Conservation (phyloP, 148 eudicot genomes). For the Polygonum aviculare region DNA sequence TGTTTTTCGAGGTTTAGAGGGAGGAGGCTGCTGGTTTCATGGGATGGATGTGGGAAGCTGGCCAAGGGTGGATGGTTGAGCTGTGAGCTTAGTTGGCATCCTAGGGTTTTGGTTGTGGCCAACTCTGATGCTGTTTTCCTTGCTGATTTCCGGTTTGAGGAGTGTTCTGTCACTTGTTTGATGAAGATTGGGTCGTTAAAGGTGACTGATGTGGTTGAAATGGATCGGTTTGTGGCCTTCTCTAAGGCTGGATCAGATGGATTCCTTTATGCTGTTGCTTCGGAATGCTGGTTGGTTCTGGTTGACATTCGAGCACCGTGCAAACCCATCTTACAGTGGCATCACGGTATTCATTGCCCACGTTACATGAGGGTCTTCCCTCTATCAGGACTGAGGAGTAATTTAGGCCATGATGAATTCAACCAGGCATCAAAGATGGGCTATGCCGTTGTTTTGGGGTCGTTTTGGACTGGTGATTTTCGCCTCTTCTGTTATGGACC, state of each 20-base stretch:
- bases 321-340: conserved; percentile 63
- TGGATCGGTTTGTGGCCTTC: conserved; percentile 48
- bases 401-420: conserved; percentile 28
- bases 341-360: conserved; percentile 47
- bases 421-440: conserved; percentile 41
- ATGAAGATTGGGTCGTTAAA: conserved; percentile 33
- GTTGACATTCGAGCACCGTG: conserved; percentile 64
- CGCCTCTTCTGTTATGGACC: conserved; percentile 62
- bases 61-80: conserved; percentile 50
- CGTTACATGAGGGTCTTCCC: conserved; percentile 35
- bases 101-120: conserved; percentile 52
- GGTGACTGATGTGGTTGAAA: conserved; percentile 12
- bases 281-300: conserved; percentile 41
- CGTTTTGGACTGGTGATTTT: conserved; percentile 69
- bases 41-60: conserved; percentile 24
- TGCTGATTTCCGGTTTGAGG: conserved; percentile 52
- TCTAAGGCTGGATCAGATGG: conserved; percentile 53
- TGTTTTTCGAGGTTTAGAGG: conserved; percentile 20
- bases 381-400: conserved; percentile 48
- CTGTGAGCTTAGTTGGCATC: conserved; percentile 82
- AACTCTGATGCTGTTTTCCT: conserved; percentile 47
- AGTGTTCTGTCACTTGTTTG: conserved; percentile 32
- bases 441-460: conserved; percentile 60
- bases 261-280: conserved; percentile 43
- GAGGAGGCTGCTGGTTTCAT: conserved; percentile 31